phyloP scores from a whole-genome alignment of 2,329 filamentous ascomycete genomes.

The Lachnellula subtilissima region DNA sequence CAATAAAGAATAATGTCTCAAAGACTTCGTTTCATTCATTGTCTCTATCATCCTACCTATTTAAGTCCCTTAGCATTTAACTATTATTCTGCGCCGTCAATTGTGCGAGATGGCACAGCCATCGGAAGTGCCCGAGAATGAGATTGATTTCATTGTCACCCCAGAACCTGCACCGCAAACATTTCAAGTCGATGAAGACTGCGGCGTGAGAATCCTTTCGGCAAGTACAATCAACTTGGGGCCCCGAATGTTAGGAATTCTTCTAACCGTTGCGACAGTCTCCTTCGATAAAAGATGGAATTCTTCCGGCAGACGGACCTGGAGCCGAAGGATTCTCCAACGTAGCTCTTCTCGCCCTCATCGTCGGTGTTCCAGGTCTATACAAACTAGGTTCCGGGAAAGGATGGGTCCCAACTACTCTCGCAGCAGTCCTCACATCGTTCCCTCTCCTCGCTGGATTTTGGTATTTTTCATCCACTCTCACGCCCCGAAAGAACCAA shows the following conservation, averaged over 20 bases:
- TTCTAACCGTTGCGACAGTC: constrained; percentile 51
- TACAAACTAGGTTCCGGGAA: constrained; percentile 78
- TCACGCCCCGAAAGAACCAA: constrained; percentile 86
- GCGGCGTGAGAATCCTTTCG: constrained; percentile 25
- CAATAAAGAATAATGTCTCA: too few relatives aligned
- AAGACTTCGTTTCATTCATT: too few relatives aligned
- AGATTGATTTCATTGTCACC: constrained; percentile 28
- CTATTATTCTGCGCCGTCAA: too few relatives aligned
- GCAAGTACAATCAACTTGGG: constrained; percentile 14
- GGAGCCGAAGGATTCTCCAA: constrained; percentile 88
- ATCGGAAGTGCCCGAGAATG: constrained; percentile 1
- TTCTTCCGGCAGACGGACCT: constrained; percentile 82
- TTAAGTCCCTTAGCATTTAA: too few relatives aligned
- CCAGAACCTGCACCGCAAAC: constrained; percentile 20
- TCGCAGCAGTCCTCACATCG: constrained; percentile 75
- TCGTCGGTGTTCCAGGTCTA: constrained; percentile 71
- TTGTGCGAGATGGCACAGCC: too few relatives aligned
- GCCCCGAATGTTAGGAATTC: neutral
- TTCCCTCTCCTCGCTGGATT: constrained; percentile 75
- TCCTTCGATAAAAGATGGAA: constrained; percentile 87
- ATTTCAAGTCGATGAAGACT: constrained; percentile 22
- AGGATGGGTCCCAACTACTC: constrained; percentile 79
- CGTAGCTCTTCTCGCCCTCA: constrained; percentile 63
- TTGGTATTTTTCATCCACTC: constrained; percentile 74
- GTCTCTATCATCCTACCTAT: too few relatives aligned